Conservation (phyloP, 495 filamentous ascomycete genomes). For the Lasiosphaeria miniovina region DNA sequence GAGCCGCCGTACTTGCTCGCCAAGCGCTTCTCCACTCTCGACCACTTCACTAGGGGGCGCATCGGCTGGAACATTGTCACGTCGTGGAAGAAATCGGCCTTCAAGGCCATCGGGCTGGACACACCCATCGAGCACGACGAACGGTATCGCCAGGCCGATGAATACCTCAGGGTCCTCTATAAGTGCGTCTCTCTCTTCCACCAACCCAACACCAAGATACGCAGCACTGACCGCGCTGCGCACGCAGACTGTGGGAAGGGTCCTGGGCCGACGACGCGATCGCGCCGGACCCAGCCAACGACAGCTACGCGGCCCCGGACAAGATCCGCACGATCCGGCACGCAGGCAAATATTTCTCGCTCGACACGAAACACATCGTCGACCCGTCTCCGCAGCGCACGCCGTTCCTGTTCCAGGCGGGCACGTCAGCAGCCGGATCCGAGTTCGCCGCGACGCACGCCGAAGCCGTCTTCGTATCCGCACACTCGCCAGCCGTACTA, state of each 20-base stretch:
- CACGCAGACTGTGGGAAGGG: slow-evolving; percentile 54
- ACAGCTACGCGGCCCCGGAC: slow-evolving; percentile 52
- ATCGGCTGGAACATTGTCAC: slow-evolving; percentile 68
- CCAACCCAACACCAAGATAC: slow-evolving; percentile 5
- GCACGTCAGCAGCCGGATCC: slow-evolving; percentile 56
- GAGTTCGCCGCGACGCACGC: slow-evolving; percentile 60
- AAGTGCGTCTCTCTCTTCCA: slow-evolving; percentile 35
- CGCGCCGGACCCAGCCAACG: slow-evolving; percentile 44
- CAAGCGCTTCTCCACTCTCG: slow-evolving; percentile 59
- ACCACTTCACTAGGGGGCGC: slow-evolving; percentile 58
- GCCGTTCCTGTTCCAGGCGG: slow-evolving; percentile 63
- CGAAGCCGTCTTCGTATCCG: slow-evolving; percentile 62
- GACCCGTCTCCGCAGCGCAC: slow-evolving; percentile 62
- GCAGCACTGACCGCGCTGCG: neutral
- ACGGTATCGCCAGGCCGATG: slow-evolving; percentile 58
- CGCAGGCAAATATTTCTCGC: slow-evolving; percentile 55
- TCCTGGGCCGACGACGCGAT: slow-evolving; percentile 59
- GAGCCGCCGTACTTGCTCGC: slow-evolving; percentile 58
- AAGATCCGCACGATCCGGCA: slow-evolving; percentile 59
- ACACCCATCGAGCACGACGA: slow-evolving; percentile 59
- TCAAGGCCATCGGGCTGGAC: slow-evolving; percentile 56
- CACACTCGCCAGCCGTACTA: slow-evolving; percentile 50
- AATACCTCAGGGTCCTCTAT: slow-evolving; percentile 58
- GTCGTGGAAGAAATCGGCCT: slow-evolving; percentile 56
- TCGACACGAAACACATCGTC: slow-evolving; percentile 52